These are phyloP conservation scores for Corynascus novoguineensis DNA, from an alignment of 495 filamentous ascomycete genomes.

Conservation along the genomic window DNA sequence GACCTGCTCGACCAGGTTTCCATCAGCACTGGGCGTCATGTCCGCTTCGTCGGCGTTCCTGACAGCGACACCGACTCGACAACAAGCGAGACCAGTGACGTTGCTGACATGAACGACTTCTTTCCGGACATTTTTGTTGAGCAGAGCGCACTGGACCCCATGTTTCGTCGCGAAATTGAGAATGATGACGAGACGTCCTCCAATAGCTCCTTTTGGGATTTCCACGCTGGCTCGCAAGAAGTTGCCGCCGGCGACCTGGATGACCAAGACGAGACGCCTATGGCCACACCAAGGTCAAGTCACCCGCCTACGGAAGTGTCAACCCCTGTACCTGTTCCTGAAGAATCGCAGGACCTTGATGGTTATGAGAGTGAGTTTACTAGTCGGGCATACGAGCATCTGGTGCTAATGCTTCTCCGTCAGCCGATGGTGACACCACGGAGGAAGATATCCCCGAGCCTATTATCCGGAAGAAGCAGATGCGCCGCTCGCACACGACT, in stretches of 20 bases:
- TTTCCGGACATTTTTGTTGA: slow-evolving; percentile 69
- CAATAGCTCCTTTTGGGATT: slow-evolving; percentile 44
- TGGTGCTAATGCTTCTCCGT: slow-evolving; percentile 48
- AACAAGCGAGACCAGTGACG: slow-evolving; percentile 42
- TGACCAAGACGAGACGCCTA: slow-evolving; percentile 32
- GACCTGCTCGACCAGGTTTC: slow-evolving; percentile 45
- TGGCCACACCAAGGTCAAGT: slow-evolving; percentile 43
- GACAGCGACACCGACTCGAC: slow-evolving; percentile 44
- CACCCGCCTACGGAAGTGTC: slow-evolving; percentile 40
- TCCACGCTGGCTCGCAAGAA: slow-evolving; percentile 28
- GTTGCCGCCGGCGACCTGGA: slow-evolving; percentile 25
- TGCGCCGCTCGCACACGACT: slow-evolving; percentile 34
- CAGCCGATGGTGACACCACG: slow-evolving; percentile 81
- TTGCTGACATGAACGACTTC: slow-evolving; percentile 44
- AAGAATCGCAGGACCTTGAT: slow-evolving; percentile 51
- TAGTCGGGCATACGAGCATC: slow-evolving; percentile 23
- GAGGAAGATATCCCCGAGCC: slow-evolving; percentile 68
- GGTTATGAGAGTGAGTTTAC: slow-evolving; percentile 70
- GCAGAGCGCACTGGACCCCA: slow-evolving; percentile 63
- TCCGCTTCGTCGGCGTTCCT: slow-evolving; percentile 47
- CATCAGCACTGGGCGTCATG: slow-evolving; percentile 46
- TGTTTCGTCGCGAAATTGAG: slow-evolving; percentile 64
- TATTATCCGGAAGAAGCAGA: slow-evolving; percentile 50
- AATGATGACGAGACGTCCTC: slow-evolving; percentile 46
- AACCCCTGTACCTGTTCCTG: slow-evolving; percentile 43